Evolutionary conservation across 257 asterid genomes (phyloP).

Genomic region (Eucommia ulmoides): DNA sequence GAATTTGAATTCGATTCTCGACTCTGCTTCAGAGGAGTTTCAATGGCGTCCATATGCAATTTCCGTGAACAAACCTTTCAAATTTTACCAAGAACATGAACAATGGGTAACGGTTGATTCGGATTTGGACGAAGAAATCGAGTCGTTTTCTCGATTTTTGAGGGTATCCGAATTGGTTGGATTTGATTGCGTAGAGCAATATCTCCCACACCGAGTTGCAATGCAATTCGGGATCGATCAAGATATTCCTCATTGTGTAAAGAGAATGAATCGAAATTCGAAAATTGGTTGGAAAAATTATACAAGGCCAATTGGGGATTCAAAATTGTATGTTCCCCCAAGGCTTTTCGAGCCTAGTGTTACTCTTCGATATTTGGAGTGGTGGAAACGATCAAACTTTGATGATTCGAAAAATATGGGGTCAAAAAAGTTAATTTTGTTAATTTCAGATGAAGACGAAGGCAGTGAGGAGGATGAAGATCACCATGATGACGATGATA

Average conservation of each 20-base stretch:
- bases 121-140: slow-evolving; percentile 7
- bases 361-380: neutral
- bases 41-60: slow-evolving; percentile 27
- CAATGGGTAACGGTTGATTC: slow-evolving; percentile 8
- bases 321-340: neutral
- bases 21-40: slow-evolving; percentile 3
- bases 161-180: slow-evolving; percentile 25
- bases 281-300: neutral
- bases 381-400: neutral
- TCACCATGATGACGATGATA: neutral
- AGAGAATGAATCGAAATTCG: neutral
- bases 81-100: slow-evolving; percentile 8
- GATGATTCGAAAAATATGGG: no score
- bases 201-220: slow-evolving; percentile 39
- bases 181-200: slow-evolving; percentile 21
- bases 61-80: neutral
- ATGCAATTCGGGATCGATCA: slow-evolving; percentile 45
- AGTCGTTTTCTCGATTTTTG: slow-evolving; percentile 13
- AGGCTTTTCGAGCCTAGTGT: neutral
- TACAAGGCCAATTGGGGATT: neutral
- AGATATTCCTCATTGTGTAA: slow-evolving; percentile 20
- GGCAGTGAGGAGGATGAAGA: neutral
- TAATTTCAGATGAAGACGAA: neutral
- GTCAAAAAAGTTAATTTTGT: neutral
- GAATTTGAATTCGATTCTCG: neutral